Percentiles rank a stretch among this genome's conserved stretches.
phyloP scores from a whole-genome alignment of 768 basidiomycete species.

The Leccinum rimulosum region DNA sequence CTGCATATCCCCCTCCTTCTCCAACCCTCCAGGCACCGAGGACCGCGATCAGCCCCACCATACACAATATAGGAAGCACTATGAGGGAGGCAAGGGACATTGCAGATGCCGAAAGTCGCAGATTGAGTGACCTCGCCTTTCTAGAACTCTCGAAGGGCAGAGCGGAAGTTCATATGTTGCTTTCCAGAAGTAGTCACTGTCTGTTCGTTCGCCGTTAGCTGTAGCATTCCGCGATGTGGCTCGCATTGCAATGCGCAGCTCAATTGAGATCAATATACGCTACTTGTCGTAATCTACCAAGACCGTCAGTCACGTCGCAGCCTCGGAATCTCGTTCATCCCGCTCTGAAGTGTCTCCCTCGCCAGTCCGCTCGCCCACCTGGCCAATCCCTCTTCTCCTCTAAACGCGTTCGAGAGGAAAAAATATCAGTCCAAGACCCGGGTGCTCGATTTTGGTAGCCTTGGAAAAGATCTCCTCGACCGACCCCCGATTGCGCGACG shows the following conservation, averaged over 20 bases:
- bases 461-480: constrained; percentile 69
- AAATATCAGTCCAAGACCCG: constrained; percentile 77
- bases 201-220: neutral
- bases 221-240: neutral
- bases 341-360: too few relatives aligned
- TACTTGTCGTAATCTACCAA: neutral
- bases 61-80: constrained; percentile 60
- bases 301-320: constrained; percentile 8
- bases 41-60: too few relatives aligned
- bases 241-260: too few relatives aligned
- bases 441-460: constrained; percentile 56
- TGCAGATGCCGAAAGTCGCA: constrained; percentile 64
- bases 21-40: constrained; percentile 32
- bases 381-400: constrained; percentile 42
- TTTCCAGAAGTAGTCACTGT: constrained; percentile 45
- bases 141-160: constrained; percentile 61
- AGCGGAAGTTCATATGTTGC: constrained; percentile 74
- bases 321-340: constrained; percentile 52
- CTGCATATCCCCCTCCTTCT: constrained; percentile 37
- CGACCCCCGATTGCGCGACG: constrained; percentile 49
- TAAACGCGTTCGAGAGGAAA: constrained; percentile 54
- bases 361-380: constrained; percentile 74
- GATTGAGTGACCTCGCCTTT: constrained; percentile 41
- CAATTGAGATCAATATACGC: neutral
- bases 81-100: constrained; percentile 50